Evolutionary conservation across 768 basidiomycete species (phyloP), one percentile per base, ranked within the genome.

Genomic region (Tricholoma sp.): DNA sequence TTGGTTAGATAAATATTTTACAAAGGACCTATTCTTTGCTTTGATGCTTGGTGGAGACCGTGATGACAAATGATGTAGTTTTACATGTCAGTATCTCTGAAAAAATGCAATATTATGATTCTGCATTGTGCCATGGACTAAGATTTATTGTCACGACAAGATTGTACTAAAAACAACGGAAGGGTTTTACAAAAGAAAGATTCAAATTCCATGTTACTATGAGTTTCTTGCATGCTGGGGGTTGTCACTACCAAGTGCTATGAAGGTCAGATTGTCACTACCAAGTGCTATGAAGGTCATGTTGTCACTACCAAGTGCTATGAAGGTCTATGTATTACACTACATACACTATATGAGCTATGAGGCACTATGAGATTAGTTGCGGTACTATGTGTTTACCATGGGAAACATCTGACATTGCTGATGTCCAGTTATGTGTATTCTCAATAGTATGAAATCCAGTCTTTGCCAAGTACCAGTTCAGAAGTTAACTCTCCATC

Each of bases 1-100:
- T 36, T 68, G 63, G 32, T 53, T 74, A 52, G 72, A 74, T 44
- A 68, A 67, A 49, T 74, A 72, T 54, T 34, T 2, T 8, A 13
- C n/a, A n/a, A n/a, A n/a, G n/a, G n/a, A n/a, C n/a, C n/a, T n/a
- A n/a, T n/a, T n/a, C n/a, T n/a, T n/a, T n/a, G n/a, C n/a, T n/a
- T n/a, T n/a, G n/a, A n/a, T n/a, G n/a, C n/a, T n/a, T n/a, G n/a
- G n/a, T n/a, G n/a, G n/a, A n/a, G n/a, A n/a, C n/a, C n/a, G n/a
- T n/a, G n/a, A n/a, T n/a, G n/a, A n/a, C n/a, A n/a, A 39, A 33
- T 50, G 28, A 31, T 5, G 24, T 50, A 11, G 28, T 11, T 28
- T n/a, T 28, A 50, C 28, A 31, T 31, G 48, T 28, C 5, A 31
- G n/a, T 31, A 48, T 9, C 29, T 48, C 13, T 50, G 48, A n/a